Evolutionary conservation across 129 eudicot genomes (phyloP), one percentile per base, ranked within the genome.

Genomic region (Centrapalus pauciflorus): DNA sequence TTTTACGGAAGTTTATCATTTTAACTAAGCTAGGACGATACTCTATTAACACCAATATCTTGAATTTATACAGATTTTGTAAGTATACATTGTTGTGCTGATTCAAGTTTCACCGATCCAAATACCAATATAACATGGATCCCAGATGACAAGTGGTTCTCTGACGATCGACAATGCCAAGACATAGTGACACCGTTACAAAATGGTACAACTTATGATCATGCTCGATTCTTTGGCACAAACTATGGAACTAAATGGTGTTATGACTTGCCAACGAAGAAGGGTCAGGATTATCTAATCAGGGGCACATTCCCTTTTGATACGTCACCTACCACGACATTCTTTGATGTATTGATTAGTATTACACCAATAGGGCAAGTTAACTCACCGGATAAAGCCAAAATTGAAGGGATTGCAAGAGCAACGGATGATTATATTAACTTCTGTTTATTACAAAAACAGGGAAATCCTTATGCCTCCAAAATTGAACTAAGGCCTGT

Each of bases 401-500:
- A 66, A 52, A 79, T 82, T n/a, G 93, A 86, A 69, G 93, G 80
- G 43, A 52, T 77, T 37, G 74, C 79, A 52, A 80, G 48, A 75
- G 83, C 93, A 55, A 77, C 64, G 34, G 35, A 62, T 34, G 69
- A 71, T 4, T 61, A 80, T 55, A 77, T 49, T 27, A 65, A 77
- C 75, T 77, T 86, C 14, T 86, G 93, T 75, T 68, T 86, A 74
- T 61, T 62, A n/a, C 66, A 69, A 43, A 79, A 55, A 57, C 63
- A 50, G 19, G 93, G 85, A 35, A 77, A 82, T 40, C 74, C 86
- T 40, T 86, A 77, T 73, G 72, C 80, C 45, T 82, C 85, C 37
- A 83, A 74, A 82, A 74, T 86, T 6, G 93, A 86, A 79, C 60
- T 82, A 64, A 80, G 93, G 69, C 82, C 76, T 7, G 28, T 77